Percentiles rank a stretch among this genome's conserved stretches.
phyloP scores from a whole-genome alignment of 768 basidiomycete genomes.

The Tulasnella sp. region DNA sequence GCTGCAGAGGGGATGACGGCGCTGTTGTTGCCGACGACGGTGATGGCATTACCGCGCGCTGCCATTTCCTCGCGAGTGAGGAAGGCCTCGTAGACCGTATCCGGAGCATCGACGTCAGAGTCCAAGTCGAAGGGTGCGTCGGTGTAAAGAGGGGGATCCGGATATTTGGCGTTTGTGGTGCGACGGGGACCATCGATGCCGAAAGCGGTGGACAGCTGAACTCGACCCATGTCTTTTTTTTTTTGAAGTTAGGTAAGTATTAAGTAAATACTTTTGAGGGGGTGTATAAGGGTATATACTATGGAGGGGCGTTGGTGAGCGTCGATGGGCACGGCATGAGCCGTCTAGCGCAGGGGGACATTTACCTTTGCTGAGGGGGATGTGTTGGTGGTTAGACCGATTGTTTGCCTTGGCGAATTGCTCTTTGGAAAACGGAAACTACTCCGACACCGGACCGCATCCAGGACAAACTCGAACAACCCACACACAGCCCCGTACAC shows the following conservation, averaged over 20 bases:
- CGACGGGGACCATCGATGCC: slow-evolving; percentile 23
- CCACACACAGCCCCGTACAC: neutral
- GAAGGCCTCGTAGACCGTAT: slow-evolving; percentile 27
- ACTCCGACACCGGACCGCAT: neutral
- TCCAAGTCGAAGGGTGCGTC: slow-evolving; percentile 27
- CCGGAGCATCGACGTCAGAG: slow-evolving; percentile 24
- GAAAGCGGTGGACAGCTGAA: slow-evolving; percentile 21
- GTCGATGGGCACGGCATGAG: neutral
- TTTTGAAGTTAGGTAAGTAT: slow-evolving; percentile 10
- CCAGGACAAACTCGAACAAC: neutral
- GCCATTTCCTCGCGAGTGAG: slow-evolving; percentile 9
- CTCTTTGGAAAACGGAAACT: neutral
- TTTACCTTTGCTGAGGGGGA: neutral
- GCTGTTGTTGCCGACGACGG: neutral
- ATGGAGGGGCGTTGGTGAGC: neutral
- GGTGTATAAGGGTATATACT: slow-evolving; percentile 25
- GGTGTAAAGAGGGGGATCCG: slow-evolving; percentile 12
- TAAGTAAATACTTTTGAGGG: slow-evolving; percentile 1
- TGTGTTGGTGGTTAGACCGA: neutral
- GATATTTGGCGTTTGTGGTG: neutral
- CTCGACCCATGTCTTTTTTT: slow-evolving; percentile 25
- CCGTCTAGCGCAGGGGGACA: neutral
- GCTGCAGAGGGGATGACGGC: neutral
- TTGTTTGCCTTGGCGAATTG: neutral
- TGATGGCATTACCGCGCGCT: neutral